Evolutionary conservation across 2,329 filamentous ascomycete genomes (phyloP), one percentile per base, ranked within the genome.

Genomic region (Penicillium digitatum): DNA sequence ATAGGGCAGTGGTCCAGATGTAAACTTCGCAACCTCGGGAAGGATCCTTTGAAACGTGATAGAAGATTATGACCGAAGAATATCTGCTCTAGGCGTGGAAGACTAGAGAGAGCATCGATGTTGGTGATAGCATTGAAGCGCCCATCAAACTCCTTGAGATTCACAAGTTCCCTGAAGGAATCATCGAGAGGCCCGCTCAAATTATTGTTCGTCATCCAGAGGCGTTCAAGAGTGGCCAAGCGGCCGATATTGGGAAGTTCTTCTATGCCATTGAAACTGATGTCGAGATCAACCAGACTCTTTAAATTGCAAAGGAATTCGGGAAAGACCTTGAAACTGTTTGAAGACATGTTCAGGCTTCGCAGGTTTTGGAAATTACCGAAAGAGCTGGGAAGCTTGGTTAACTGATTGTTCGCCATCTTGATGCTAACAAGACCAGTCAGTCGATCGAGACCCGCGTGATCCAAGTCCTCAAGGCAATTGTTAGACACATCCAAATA

Each of bases 401-500:
- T 89, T 20, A 99, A 78, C 56, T 89, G 87, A 72, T 99, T 99
- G 74, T 97, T 99, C 59, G 93, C 90, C 62, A 99, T 78, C 67
- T 94, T 96, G 65, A 99, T 81, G 72, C 93, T 96, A 55, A 96
- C 82, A 35, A 99, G 78, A 22, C 87, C 87, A 20, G 82, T 82
- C 14, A 97, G 77, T 50, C 83, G 84, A 61, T 90, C 82, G 37
- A 99, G 81, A 54, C 94, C 87, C 4, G 90, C 90, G 64, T 93
- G 86, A 50, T 95, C 90, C 38, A 99, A 78, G 61, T 93, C 85
- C 66, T 96, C 91, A 22, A 99, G 75, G 55, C 89, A 82, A 69
- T 99, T 99, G 73, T 97, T 97, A 2, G 93, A 96, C 4, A 96
- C 87, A 70, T 99, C 94, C 58, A 99, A 81, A 67, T 90, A 92